Evolutionary conservation across 1,139 yeast genomes (phyloP), one percentile per base, ranked within the genome.

Genomic region (Pichia cactophila): DNA sequence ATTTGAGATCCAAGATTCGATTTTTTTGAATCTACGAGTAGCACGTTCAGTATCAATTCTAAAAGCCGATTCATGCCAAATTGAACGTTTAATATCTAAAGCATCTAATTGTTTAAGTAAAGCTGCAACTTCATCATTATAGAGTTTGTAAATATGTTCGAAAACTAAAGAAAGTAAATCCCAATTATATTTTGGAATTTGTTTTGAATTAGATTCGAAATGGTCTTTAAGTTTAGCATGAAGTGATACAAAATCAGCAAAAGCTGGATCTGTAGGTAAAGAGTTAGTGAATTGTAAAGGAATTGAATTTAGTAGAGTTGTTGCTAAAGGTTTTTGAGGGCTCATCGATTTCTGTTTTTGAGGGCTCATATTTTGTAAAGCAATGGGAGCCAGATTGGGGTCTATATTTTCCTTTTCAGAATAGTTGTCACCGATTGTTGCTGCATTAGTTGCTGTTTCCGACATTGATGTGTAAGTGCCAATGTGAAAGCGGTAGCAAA

Each of bases 21-120:
- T 41, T 3, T 40, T 33, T 11, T 52, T 45, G 16, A 60, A 45
- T 20, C 58, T 46, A 3, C 33, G 44, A 3, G 54, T 43, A 8
- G 61, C 55, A 16, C 58, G 49, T 17, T 49, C 52, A 14, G 55
- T 56, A 37, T 60, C 63, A 26, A 55, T 42, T 37, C 56, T 48
- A 41, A 54, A 52, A 2, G 58, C 63, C 1, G 61, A 49, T 39
- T 60, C 62, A 29, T 56, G 58, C 63, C 63, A 60, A 12, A 54
- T 49, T 8, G 58, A 50, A 20, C 61, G 49, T 45, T 47, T 51
- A 51, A 48, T 45, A 40, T 60, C 59, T 8, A 61, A 35, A 2
- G 46, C 47, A 26, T 60, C 61, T 37, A 61, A 52, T 14, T 58
- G 52, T 12, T 43, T 23, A n/a, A 56, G 50, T 7, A 59, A 52